Evolutionary conservation across 2,329 filamentous ascomycete genomes (phyloP), one percentile per base, ranked within the genome.

Genomic region (Colletotrichum australisinense): DNA sequence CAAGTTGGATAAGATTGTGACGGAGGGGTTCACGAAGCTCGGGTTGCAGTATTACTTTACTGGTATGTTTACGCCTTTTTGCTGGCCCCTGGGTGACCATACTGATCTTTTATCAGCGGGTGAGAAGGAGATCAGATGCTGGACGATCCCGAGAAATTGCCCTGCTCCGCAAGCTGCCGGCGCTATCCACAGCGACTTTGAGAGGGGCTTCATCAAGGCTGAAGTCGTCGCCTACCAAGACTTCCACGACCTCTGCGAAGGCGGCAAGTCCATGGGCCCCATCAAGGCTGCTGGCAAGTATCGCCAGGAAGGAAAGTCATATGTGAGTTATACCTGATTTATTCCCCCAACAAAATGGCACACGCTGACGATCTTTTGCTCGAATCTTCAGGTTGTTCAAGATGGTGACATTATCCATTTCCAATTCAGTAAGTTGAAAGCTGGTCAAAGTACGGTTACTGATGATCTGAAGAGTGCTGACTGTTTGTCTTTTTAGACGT

Each of bases 191-290:
- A 79, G 81, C 5, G 83, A 85, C 46, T 85, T 85, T n/a, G 83
- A 85, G 75, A 81, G 78, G 58, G 84, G 84, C 0, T 85, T 85
- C 71, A 85, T 86, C 77, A 86, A 86, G 73, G 84, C 84, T 7
- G 84, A 86, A 67, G 84, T 86, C 5, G 84, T 86, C 2, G 79
- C 83, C 2, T 86, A 84, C 75, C 82, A 85, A 75, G 84, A 86
- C 73, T 86, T 86, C 77, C 78, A 84, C 55, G 83, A 84, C 71
- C 80, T 86, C 0, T 86, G 84, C 14, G 83, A 83, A 46, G 84
- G 83, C 3, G 78, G 77, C 57, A 85, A 86, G 76, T 84, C 82
- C 5, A 86, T 86, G 83, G 84, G 75, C 16, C 84, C 84, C 6
- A n/a, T 46, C 19, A 46, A 46, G 42, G 42, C 42, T 46, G 42